A percentile compares a stretch with the other conserved stretches of the same genome.
Conservation (phyloP, 305 asterid genomes). For the Rubia occidens region DNA sequence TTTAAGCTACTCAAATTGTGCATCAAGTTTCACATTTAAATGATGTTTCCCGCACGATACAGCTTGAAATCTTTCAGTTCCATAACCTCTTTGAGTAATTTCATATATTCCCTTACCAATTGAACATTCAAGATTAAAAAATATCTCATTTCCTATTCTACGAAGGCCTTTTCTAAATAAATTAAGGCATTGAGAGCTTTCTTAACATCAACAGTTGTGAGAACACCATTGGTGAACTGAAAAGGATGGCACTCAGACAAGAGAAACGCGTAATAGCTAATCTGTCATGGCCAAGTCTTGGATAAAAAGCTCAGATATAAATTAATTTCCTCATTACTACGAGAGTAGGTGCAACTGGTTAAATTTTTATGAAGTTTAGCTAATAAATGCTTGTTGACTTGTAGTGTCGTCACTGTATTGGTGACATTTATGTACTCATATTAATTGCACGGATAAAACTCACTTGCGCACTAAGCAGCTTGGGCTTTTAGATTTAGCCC, state of each 20-base stretch:
- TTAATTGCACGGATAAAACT: neutral
- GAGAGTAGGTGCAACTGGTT: neutral
- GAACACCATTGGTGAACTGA: neutral
- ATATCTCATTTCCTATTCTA: constrained; percentile 2
- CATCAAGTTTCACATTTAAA: constrained; percentile 1
- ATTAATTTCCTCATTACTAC: neutral
- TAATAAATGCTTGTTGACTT: neutral
- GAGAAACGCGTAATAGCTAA: neutral
- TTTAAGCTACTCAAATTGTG: neutral
- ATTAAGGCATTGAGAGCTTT: neutral
- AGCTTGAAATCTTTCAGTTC: neutral
- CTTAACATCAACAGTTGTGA: neutral
- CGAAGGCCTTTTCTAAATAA: neutral
- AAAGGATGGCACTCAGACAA: neutral
- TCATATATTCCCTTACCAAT: neutral
- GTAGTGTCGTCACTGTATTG: neutral
- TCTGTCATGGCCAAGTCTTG: neutral
- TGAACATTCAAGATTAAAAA: too few relatives aligned
- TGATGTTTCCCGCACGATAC: neutral
- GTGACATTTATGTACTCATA: neutral
- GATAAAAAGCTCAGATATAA: neutral
- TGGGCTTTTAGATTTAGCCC: neutral
- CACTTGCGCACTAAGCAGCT: neutral
- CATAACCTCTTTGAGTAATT: neutral
- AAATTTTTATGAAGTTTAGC: neutral